Percentiles rank a stretch among this genome's conserved stretches.
Evolutionary conservation across 2,329 filamentous ascomycete species (phyloP).

Genomic region (Pseudocercospora pini-densiflorae): DNA sequence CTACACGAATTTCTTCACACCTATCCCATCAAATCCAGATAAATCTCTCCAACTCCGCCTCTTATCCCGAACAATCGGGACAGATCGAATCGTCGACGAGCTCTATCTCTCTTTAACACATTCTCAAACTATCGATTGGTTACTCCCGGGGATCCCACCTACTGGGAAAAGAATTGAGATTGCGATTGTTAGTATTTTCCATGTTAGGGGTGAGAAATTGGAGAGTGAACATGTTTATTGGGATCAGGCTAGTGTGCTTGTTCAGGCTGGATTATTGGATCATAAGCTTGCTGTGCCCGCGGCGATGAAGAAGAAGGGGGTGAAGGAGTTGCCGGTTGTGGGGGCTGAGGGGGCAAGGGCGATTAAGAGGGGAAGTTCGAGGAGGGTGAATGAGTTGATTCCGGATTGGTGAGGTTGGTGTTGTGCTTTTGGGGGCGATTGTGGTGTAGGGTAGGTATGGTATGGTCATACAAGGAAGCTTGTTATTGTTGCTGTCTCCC

Average conservation of each 20-base stretch:
- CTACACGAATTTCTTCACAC: conserved; percentile 62
- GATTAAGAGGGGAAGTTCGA: conserved; percentile 49
- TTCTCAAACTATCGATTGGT: conserved; percentile 61
- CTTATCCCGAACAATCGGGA: conserved; percentile 61
- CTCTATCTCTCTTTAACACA: conserved; percentile 62
- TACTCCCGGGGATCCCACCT: conserved; percentile 61
- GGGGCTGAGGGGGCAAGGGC: conserved; percentile 53
- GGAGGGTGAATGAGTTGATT: conserved; percentile 53
- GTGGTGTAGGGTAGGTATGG: no score
- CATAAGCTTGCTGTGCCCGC: conserved; percentile 56
- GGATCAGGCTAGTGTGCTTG: conserved; percentile 65
- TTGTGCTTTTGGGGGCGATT: no score
- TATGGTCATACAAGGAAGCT: no score
- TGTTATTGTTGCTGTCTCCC: no score
- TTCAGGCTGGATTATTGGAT: conserved; percentile 63
- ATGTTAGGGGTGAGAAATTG: conserved; percentile 57
- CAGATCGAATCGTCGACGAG: conserved; percentile 66
- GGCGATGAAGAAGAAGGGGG: conserved; percentile 48
- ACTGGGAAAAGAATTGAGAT: conserved; percentile 61
- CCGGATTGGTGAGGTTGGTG: conserved; percentile 54
- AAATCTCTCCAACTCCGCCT: conserved; percentile 54
- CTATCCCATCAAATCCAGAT: conserved; percentile 52
- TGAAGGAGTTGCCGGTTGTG: conserved; percentile 53
- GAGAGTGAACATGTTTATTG: conserved; percentile 65
- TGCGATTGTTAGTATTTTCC: conserved; percentile 61